Base-by-base conservation (phyloP, 129 eudicot species). In the Pittosporum tobira region DNA sequence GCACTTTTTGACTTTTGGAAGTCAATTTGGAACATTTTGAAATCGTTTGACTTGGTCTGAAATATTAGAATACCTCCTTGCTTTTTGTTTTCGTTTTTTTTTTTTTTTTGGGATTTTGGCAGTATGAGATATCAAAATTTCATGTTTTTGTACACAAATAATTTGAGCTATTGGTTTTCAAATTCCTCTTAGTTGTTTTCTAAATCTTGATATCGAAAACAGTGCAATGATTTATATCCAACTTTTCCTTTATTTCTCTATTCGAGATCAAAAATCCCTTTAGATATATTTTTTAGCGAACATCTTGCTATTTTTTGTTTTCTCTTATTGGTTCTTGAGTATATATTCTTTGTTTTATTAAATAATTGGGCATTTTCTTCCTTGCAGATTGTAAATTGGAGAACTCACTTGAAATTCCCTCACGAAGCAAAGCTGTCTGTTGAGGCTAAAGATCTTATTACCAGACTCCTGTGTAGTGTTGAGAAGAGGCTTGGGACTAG, bases 371-470 rank as follows among this genome's bases (percentile, higher is more conserved):
- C 22, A 63, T 6, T 63, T 61, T 44, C 5, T 61, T 18, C 27
- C n/a, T 8, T 61, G 45, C 37, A 63, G 67, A 63, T 63, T 48
- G 67, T 63, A 25, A 63, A 63, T 37, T 63, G 67, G 67, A 63
- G 31, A 48, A 63, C 57, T 31, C 40, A 63, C 58, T 48, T 63
- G 30, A 63, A 63, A 21, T 63, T 63, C 25, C 67, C 67, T 20
- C 48, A 48, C 19, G 67, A 63, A 63, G 58, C 56, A 37, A 63
- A n/a, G 36, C 48, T 63, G 22, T 63, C 67, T 48, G 27, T 63
- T 48, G 57, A 63, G 27, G 67, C 67, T 36, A 63, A 51, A 37
- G 67, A 63, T 36, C 67, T 63, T 24, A 63, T 63, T 30, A 48
- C 29, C 34, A 30, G 36, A 20, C 67, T 63, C 9, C 58, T 63